Conservation (phyloP, 2,329 filamentous ascomycete genomes). For the Sclerotinia sclerotiorum region DNA sequence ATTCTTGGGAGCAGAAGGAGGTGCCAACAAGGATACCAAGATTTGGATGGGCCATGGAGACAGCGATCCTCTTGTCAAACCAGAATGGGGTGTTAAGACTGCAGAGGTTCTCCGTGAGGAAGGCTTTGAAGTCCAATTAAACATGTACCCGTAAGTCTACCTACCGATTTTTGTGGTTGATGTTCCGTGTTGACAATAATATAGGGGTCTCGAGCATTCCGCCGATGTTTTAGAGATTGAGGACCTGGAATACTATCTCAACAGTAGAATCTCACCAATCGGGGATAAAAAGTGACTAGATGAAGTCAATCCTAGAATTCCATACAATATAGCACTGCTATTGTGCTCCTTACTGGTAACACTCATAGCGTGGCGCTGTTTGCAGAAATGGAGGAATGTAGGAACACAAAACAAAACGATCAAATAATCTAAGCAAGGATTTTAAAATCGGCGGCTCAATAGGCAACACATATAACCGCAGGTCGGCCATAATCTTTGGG, state of each 20-base stretch:
- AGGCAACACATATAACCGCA: not conserved
- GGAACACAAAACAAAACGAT: not conserved
- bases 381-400: not conserved
- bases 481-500: not conserved
- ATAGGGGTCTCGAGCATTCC: constrained; percentile 70
- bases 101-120: constrained; percentile 64
- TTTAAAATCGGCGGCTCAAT: not conserved
- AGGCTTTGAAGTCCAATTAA: constrained; percentile 73
- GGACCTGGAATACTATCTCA: constrained; percentile 67
- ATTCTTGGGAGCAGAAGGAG: constrained; percentile 51
- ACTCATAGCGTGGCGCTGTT: constrained; percentile 10
- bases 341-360: constrained; percentile 13
- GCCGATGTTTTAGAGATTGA: constrained; percentile 77
- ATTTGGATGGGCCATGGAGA: constrained; percentile 91
- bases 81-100: constrained; percentile 67
- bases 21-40: constrained; percentile 71
- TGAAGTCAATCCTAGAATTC: not conserved
- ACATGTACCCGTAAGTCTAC: constrained; percentile 66
- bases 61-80: constrained; percentile 69
- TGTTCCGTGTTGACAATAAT: not conserved
- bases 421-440: not conserved
- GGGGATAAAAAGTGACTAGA: constrained; percentile 41
- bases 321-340: constrained; percentile 10
- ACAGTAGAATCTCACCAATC: constrained; percentile 47
- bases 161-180: not conserved